Evolutionary conservation across 345 rosid species (phyloP), one percentile per base, ranked within the genome.

Genomic region (Melaleuca alternifolia): DNA sequence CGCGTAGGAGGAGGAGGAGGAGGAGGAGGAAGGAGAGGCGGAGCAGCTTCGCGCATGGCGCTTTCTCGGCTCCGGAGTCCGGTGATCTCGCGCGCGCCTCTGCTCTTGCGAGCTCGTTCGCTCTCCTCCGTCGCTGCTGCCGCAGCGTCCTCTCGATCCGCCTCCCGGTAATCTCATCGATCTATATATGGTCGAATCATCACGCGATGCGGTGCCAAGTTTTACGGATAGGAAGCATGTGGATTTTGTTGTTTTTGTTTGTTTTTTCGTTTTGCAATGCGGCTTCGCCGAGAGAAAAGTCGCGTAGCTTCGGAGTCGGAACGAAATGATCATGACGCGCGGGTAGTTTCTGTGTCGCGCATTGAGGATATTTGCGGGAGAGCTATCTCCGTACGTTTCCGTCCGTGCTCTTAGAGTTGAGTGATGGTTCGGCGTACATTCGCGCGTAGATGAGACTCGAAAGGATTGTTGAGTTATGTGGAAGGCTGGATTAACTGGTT

Each of bases 1-100:
- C 11, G 41, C 54, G 50, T 53, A 11, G 86, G 24, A 50, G 86
- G 79, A 18, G 26, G 77, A 56, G 18, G 52, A 61, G 51, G 52
- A 41, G 85, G 41, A 11, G 53, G 77, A 13, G 86, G n/a, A n/a
- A n/a, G n/a, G n/a, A n/a, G n/a, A n/a, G 85, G 41, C 21, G 53
- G 77, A 13, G 86, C 52, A 88, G 88, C 0, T 15, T 26, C 86
- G 88, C 65, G 6, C 79, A 94, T 97, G 99, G 96, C 97, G 91
- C 94, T 96, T 92, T 95, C 96, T n/a, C 97, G 97, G 90, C 93
- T 97, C 51, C 91, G 98, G 79, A 90, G 90, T 88, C 94, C 95
- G 53, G 92, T 90, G 92, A 90, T 94, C 91, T 87, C 92, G 52
- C 93, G 94, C 86, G 90, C 93, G 52, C 92, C 93, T 82, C 93